These are phyloP conservation scores for Cubamyces sp. DNA, from an alignment of 768 basidiomycete genomes.

Conservation along the genomic window DNA sequence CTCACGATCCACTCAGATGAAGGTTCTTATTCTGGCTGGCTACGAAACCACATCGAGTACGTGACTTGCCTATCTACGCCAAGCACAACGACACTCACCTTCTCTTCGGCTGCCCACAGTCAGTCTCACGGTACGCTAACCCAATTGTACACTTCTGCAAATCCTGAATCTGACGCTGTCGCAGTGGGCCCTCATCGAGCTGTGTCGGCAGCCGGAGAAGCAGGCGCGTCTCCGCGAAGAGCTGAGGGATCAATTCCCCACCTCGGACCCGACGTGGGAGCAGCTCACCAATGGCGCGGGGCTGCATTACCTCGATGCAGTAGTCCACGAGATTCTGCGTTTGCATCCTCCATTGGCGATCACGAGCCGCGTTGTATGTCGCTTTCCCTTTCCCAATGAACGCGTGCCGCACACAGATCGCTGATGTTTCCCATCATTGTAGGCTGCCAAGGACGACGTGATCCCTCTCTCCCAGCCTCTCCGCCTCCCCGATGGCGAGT, in stretches of 20 bases:
- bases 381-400: conserved; percentile 16
- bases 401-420: background rate
- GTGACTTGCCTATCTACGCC: conserved; percentile 7
- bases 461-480: conserved; percentile 41
- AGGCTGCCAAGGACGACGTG: conserved; percentile 46
- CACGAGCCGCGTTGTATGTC: conserved; percentile 46
- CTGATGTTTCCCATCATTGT: background rate
- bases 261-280: conserved; percentile 55
- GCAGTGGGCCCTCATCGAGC: conserved; percentile 62
- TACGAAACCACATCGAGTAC: conserved; percentile 57
- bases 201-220: conserved; percentile 46
- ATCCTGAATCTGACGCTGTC: background rate
- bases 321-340: conserved; percentile 50
- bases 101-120: conserved; percentile 15
- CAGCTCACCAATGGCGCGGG: conserved; percentile 45
- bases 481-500: conserved; percentile 10
- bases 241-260: conserved; percentile 42
- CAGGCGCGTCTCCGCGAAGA: conserved; percentile 57
- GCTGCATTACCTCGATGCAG: conserved; percentile 60
- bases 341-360: conserved; percentile 46
- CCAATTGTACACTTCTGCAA: too few relatives aligned
- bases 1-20: conserved; percentile 34
- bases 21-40: conserved; percentile 45
- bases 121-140: conserved; percentile 27
- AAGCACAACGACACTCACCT: background rate